Evolutionary conservation across 768 basidiomycete species (phyloP).

Genomic region (Suillus discolor): DNA sequence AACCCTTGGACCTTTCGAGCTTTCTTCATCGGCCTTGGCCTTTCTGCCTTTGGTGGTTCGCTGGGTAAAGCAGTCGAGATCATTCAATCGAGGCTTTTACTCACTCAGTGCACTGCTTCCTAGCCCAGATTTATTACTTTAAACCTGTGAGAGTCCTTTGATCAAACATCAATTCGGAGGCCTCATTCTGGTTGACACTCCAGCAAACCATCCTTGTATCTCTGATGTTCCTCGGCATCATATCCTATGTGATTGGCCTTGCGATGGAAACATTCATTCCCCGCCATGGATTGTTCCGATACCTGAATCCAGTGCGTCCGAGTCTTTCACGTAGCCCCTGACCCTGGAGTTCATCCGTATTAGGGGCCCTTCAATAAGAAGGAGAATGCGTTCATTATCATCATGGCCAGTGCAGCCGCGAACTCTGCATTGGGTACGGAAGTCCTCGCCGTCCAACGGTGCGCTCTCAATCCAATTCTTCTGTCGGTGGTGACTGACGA

Average conservation of each 20-base stretch:
- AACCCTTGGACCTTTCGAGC: slow-evolving; percentile 42
- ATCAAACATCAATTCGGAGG: not conserved
- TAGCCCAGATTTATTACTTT: slow-evolving; percentile 64
- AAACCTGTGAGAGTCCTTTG: slow-evolving; percentile 44
- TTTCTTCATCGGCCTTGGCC: slow-evolving; percentile 55
- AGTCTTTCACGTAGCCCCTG: not conserved
- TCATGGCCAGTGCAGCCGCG: slow-evolving; percentile 58
- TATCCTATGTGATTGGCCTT: slow-evolving; percentile 53
- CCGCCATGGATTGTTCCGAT: slow-evolving; percentile 43
- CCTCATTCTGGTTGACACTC: not conserved
- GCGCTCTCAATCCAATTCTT: not conserved
- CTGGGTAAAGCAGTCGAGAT: slow-evolving; percentile 35
- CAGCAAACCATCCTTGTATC: slow-evolving; percentile 57
- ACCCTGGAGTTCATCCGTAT: too few relatives aligned
- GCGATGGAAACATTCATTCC: slow-evolving; percentile 50
- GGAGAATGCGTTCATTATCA: slow-evolving; percentile 59
- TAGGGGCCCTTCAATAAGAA: slow-evolving; percentile 63
- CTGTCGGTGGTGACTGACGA: not conserved
- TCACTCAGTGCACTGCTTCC: slow-evolving; percentile 1
- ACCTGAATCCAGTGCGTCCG: slow-evolving; percentile 48
- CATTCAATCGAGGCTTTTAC: slow-evolving; percentile 9
- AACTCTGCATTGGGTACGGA: slow-evolving; percentile 57
- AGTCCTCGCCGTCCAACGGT: slow-evolving; percentile 53
- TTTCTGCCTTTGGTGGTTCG: slow-evolving; percentile 50
- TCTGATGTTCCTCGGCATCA: slow-evolving; percentile 54